Base-by-base conservation (phyloP, 805 yeast species). In the Brettanomyces anomalus region DNA sequence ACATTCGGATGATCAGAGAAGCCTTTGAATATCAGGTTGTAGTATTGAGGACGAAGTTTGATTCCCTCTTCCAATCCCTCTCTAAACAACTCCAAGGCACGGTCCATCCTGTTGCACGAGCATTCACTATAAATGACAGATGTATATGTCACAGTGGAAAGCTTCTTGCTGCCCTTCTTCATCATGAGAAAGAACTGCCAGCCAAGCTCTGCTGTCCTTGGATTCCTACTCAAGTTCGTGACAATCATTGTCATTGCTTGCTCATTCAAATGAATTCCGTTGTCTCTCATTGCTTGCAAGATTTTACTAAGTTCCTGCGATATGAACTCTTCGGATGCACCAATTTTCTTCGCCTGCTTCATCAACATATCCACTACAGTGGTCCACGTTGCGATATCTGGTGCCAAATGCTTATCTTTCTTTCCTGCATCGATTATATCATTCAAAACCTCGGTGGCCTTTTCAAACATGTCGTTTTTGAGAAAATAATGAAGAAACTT, bases 351-450 rank as follows among this genome's bases (percentile, higher is more conserved):
- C 31, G 70, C 64, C n/a, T 61, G 62, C 54, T 75, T 76, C 61
- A 80, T 67, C 48, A 71, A 65, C 41, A 70, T 59, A 51, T 80
- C 79, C 42, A 81, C 67, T 19, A 80, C 61, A 31, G 74, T 70
- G 3, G 88, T 72, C 59, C 76, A 76, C 2, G 89, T 80, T 15
- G 77, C 77, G 37, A 77, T 66, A 55, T 79, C 85, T 21, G 82
- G 81, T 32, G 65, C 52, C 19, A 80, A 57, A 4, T 14, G 6
- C 10, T n/a, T 30, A 18, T 34, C 26, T 3, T 62, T 55, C 20
- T 62, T 45, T 28, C 56, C 56, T 5, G 46, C 38, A 3, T 45
- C 20, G 3, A 55, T 20, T 76, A 79, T 71, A 45, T 64, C 63
- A 30, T 68, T 62, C 35, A 81, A 58, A 13, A 75, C 64, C n/a